Evolutionary conservation across 257 asterid species (phyloP).

Genomic region (Ajuga chamaepitys): DNA sequence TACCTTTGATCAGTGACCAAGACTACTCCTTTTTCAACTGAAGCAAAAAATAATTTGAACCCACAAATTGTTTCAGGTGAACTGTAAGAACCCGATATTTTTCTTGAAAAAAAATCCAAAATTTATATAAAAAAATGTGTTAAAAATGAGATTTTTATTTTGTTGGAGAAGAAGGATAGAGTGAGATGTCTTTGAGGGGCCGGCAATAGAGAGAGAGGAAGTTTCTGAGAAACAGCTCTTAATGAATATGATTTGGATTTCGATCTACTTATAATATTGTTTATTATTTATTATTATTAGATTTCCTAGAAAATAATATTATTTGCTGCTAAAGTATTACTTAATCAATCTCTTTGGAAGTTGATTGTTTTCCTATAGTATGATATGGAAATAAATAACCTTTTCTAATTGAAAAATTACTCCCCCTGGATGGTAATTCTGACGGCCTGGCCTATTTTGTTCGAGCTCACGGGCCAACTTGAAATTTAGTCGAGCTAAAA

Average conservation of each 20-base stretch:
- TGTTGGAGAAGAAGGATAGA: background rate
- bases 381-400: background rate
- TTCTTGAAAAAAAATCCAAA: background rate
- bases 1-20: constrained; percentile 23
- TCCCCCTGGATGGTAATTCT: no score
- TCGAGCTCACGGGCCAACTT: no score
- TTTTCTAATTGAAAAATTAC: background rate
- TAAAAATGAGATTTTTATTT: background rate
- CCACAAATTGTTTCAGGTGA: constrained; percentile 18
- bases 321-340: no score
- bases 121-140: background rate
- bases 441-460: no score
- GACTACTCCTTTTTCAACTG: constrained; percentile 19
- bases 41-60: constrained; percentile 18
- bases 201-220: constrained; percentile 34
- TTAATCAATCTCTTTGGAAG: no score
- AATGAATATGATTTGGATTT: constrained; percentile 17
- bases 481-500: no score
- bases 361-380: background rate
- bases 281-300: background rate
- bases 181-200: constrained; percentile 1
- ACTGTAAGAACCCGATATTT: background rate
- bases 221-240: constrained; percentile 51
- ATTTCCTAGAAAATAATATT: background rate
- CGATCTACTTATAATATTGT: constrained; percentile 18